Base-by-base conservation (phyloP, 139 green algal genomes). In the Chlamydomonas urium region DNA sequence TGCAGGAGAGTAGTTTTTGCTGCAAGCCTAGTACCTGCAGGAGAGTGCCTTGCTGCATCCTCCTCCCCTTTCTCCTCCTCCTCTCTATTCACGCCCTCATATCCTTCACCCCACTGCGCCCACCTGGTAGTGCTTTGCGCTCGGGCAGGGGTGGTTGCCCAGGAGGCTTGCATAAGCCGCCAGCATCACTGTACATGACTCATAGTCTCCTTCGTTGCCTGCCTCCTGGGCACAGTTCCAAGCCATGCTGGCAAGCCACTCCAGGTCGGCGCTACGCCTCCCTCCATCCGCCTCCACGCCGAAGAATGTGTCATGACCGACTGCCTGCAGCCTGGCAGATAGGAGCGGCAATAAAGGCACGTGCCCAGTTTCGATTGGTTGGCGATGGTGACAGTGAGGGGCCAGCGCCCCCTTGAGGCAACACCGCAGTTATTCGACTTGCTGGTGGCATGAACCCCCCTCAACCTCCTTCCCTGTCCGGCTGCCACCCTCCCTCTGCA, bases 171-270 rank as follows among this genome's bases (percentile, higher is more conserved):
- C 53, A 26, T 63, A 63, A 34, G 53, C 53, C 10, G 26, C 53
- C 24, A 63, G 53, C 53, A 63, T 63, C 17, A 63, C 53, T 36
- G 53, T 10, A 21, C n/a, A 32, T 14, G 53, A 63, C 53, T 63
- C 17, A 14, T 34, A 34, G 53, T 63, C 53, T 33, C 53, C 53
- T 34, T 31, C 53, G 53, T 63, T 21, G 29, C 17, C 53, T 36
- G 53, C 53, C 26, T 63, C 53, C 53, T 36, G 26, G 24, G 53
- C 53, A 8, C 26, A 17, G 26, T 14, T 17, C 53, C 53, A 63
- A 10, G 53, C 53, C 10, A 36, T 63, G 26, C n/a, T 21, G 26
- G n/a, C 21, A 6, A 63, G 19, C 53, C 53, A 63, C 6, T 63
- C 53, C 10, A 63, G 53, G n/a, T n/a, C n/a, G n/a, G n/a, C n/a